Base-by-base conservation (phyloP, 352 stramenopile genomes). In the Phytophthora hibernalis region DNA sequence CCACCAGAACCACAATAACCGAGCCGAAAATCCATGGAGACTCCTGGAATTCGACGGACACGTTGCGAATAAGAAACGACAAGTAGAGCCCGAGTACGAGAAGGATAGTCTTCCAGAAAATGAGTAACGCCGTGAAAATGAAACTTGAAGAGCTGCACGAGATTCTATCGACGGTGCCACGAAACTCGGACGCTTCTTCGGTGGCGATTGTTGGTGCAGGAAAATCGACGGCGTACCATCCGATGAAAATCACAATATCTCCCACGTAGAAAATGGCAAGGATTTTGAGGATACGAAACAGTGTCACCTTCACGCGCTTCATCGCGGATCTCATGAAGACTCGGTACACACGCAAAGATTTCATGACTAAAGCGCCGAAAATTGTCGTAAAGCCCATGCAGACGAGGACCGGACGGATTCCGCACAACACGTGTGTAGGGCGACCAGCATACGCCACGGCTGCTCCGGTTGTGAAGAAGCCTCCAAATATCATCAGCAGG, bases 11-110 rank as follows among this genome's bases (percentile, higher is more conserved):
- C 3, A 89, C 60, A 4, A 83, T 10, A 0, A 74, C 68, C 0
- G 83, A 84, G 1, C 54, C 67, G 24, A 87, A 82, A 38, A 85
- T 89, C 82, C 82, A 87, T 31, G 82, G 68, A 12, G 78, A 79
- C 30, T 89, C 80, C 33, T 89, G 80, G 54, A 87, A 89, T 40
- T 87, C 78, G 0, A 61, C 50, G 28, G 76, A 83, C 4, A 82
- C 76, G 22, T 85, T 68, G 16, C 71, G 79, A 53, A 85, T 87
- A 3, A 82, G 45, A 48, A 87, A 85, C 28, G 70, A 77, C 8
- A 83, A n/a, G 42, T 79, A 85, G n/a, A 82, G 56, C 0, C 70
- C 70, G 11, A 61, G 2, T 12, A 76, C 68, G 24, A 82, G 61
- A 49, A 86, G 15, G 16, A 83, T 73, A 0, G 69, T 49, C 22